These are phyloP conservation scores for Akanthomyces lecanii DNA, from an alignment of 2,329 filamentous ascomycete genomes.

Conservation along the genomic window DNA sequence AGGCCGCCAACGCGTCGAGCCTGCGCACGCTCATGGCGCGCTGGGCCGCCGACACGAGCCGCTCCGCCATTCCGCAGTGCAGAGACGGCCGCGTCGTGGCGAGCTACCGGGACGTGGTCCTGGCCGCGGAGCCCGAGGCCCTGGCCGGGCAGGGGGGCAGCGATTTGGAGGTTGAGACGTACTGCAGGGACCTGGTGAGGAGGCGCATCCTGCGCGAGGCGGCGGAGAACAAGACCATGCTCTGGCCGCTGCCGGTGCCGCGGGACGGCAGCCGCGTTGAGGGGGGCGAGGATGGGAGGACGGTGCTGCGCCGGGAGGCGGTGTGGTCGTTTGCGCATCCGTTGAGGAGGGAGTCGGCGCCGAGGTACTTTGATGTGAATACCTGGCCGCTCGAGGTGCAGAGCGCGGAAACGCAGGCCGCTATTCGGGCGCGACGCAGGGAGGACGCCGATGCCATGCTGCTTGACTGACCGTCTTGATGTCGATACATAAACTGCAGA, in stretches of 20 bases:
- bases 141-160: slow-evolving; percentile 8
- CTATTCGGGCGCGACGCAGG: not conserved
- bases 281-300: slow-evolving; percentile 16
- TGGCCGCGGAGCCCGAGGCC: slow-evolving; percentile 28
- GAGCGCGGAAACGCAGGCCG: not conserved
- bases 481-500: not conserved
- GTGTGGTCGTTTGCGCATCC: slow-evolving; percentile 31
- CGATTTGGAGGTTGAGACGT: slow-evolving; percentile 13
- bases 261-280: slow-evolving; percentile 18
- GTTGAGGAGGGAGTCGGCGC: slow-evolving; percentile 19
- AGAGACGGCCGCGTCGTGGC: slow-evolving; percentile 19
- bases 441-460: not conserved
- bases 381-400: slow-evolving; percentile 41
- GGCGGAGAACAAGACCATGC: slow-evolving; percentile 38
- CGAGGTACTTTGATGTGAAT: slow-evolving; percentile 41
- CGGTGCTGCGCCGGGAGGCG: slow-evolving; percentile 27
- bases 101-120: slow-evolving; percentile 28
- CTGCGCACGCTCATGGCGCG: slow-evolving; percentile 16
- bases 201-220: slow-evolving; percentile 41
- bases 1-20: slow-evolving; percentile 18
- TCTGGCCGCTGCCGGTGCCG: slow-evolving; percentile 36
- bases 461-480: not conserved
- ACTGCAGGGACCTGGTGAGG: slow-evolving; percentile 29
- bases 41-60: slow-evolving; percentile 21
- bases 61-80: not conserved